Evolutionary conservation across 129 eudicot genomes (phyloP), one percentile per base, ranked within the genome.

Genomic region (Chrysanthemum seticuspe): DNA sequence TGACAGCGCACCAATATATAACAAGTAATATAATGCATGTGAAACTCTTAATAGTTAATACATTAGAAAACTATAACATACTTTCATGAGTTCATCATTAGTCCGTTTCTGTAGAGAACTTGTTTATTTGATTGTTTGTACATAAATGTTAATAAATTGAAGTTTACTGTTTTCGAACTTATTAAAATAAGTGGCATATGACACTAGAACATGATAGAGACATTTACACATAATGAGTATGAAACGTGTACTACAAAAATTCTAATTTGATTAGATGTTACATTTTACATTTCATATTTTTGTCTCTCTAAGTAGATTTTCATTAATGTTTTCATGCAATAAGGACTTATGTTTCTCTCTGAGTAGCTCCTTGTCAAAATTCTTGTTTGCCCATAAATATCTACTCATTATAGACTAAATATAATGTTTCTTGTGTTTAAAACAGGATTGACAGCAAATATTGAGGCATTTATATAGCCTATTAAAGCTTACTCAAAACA

Each of bases 241-340:
- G 67, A 72, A 47, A 72, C 76, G 76, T 72, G 76, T 60, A 23
- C 23, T 16, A 16, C 76, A 72, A 72, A 59, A 34, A 60, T 72
- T 59, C 68, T 72, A 57, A 72, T 59, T 72, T 59, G 68, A 59
- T 72, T 59, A 72, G n/a, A 58, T 58, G 67, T 23, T 54, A 12
- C 31, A 34, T 55, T 10, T 55, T 70, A 60, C 45, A 19, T 58
- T 59, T 58, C 76, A 47, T 58, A 59, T 58, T 67, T 57, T 48
- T 71, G 66, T 71, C 66, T 40, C 21, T 60, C 10, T 29, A 51
- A 27, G 19, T 52, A 14, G 23, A 18, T 21, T 54, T 54, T 51
- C 7, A 58, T 19, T 58, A 19, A 58, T 19, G 10, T 58, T 58
- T 56, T 58, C 14, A 53, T 68, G 48, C 48, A 68, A 68, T 13